phyloP scores from a whole-genome alignment of 2,329 filamentous ascomycete species.

The Rutstroemia sp. region DNA sequence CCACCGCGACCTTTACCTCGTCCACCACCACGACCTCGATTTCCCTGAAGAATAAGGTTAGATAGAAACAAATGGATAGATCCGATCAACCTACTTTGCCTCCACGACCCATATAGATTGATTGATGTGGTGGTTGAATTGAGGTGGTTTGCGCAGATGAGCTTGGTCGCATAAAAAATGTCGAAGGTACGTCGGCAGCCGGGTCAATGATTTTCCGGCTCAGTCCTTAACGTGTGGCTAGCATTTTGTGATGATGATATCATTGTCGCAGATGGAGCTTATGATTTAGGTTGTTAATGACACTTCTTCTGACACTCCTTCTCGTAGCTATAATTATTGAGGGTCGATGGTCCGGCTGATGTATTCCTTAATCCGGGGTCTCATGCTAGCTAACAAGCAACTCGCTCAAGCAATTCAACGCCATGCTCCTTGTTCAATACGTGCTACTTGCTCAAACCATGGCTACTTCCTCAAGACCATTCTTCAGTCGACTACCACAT shows the following conservation, averaged over 20 bases:
- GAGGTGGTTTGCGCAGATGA: background rate
- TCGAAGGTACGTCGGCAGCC: background rate
- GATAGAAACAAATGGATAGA: background rate
- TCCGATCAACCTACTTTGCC: conserved; percentile 22
- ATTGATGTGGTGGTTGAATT: background rate
- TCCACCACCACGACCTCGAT: conserved; percentile 15
- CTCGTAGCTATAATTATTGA: no score
- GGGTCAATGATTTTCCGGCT: background rate
- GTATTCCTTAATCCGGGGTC: no score
- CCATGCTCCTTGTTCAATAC: no score
- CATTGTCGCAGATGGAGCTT: background rate
- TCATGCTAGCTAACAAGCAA: no score
- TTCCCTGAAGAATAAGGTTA: conserved; percentile 10
- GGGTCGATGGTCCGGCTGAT: no score
- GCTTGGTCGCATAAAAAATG: conserved; percentile 4
- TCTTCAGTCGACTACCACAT: no score
- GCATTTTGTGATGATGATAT: background rate
- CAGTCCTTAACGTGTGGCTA: background rate
- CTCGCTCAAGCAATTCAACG: no score
- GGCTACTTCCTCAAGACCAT: no score
- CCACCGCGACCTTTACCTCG: conserved; percentile 19
- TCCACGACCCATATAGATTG: conserved; percentile 24
- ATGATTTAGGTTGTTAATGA: no score
- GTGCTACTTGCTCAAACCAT: no score
- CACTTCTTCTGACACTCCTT: no score